Conservation (phyloP, 1,139 yeast genomes). For the Meyerozyma carpophila region DNA sequence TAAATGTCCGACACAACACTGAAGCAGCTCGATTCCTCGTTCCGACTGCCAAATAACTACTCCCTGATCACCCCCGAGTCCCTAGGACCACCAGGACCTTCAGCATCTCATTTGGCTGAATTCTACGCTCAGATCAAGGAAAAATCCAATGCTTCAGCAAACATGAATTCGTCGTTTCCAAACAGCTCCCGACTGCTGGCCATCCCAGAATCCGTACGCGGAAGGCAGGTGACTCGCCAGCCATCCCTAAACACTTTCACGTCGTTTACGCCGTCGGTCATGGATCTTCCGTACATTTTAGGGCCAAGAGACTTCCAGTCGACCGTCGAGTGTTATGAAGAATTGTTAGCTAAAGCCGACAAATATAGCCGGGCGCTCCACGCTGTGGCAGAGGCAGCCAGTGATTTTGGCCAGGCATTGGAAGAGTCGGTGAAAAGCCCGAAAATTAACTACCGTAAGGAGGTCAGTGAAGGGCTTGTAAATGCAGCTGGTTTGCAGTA, state of each 20-base stretch:
- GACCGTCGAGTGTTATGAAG: slow-evolving; percentile 42
- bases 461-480: slow-evolving; percentile 59
- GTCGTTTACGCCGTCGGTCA: slow-evolving; percentile 45
- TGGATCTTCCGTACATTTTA: slow-evolving; percentile 56
- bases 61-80: not conserved
- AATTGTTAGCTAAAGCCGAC: slow-evolving; percentile 47
- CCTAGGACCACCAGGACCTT: not conserved
- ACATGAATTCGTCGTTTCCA: not conserved
- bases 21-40: not conserved
- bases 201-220: not conserved
- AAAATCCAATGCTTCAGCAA: not conserved
- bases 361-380: slow-evolving; percentile 46
- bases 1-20: not conserved
- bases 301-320: slow-evolving; percentile 53
- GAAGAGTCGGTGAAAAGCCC: slow-evolving; percentile 57
- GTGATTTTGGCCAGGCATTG: slow-evolving; percentile 66
- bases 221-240: slow-evolving; percentile 12
- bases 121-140: not conserved
- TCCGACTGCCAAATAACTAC: not conserved
- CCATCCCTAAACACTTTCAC: slow-evolving; percentile 32
- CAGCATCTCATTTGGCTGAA: not conserved
- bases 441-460: slow-evolving; percentile 59
- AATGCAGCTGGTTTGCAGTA: slow-evolving; percentile 78
- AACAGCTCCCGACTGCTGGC: not conserved
- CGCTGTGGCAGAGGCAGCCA: slow-evolving; percentile 56